phyloP scores from a whole-genome alignment of 331 rosid genomes.

The Arachis monticola region DNA sequence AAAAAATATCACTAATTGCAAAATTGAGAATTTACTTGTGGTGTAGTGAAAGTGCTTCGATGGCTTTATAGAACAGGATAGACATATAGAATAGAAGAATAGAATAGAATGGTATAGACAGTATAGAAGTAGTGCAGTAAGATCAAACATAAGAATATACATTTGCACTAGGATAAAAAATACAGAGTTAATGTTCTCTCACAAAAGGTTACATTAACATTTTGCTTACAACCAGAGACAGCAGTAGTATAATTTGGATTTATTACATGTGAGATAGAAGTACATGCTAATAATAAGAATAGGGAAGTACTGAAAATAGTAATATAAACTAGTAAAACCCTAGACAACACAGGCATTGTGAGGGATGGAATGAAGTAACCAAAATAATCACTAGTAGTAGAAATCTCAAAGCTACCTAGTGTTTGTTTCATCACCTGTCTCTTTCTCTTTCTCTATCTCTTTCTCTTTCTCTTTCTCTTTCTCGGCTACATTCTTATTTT shows the following conservation, averaged over 20 bases:
- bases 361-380: slow-evolving; percentile 2
- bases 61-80: too few species aligned
- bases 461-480: too few species aligned
- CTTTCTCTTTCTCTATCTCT: slow-evolving; percentile 24
- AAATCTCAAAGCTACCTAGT: not conserved
- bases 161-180: too few species aligned
- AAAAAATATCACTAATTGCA: too few species aligned
- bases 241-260: not conserved
- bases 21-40: too few species aligned
- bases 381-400: not conserved
- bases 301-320: slow-evolving; percentile 27
- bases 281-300: slow-evolving; percentile 8
- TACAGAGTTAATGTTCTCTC: not conserved
- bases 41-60: too few species aligned
- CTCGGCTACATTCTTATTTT: slow-evolving; percentile 31
- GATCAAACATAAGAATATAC: not conserved
- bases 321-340: slow-evolving; percentile 27
- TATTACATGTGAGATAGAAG: slow-evolving; percentile 5
- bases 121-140: not conserved
- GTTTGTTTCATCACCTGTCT: slow-evolving; percentile 44
- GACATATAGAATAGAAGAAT: too few species aligned
- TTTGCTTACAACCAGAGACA: slow-evolving; percentile 26
- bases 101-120: not conserved
- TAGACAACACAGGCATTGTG: not conserved
- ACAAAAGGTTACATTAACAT: not conserved